phyloP scores from a whole-genome alignment of 1,139 yeast species.

The Scheffersomyces titani region DNA sequence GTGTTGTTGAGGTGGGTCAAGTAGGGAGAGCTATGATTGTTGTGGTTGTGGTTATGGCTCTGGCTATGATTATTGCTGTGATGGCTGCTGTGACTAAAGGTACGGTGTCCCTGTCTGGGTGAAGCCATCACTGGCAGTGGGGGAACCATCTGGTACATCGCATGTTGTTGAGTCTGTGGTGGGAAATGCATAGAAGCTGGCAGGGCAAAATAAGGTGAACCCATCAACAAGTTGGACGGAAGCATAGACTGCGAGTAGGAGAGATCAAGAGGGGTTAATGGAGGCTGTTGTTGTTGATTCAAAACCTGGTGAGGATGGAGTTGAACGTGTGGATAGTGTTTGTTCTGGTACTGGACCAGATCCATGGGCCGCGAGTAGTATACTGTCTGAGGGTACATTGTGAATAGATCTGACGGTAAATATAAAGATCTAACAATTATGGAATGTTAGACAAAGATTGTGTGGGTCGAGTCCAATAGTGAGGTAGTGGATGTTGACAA shows the following conservation, averaged over 20 bases:
- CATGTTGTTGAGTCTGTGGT: constrained; percentile 8
- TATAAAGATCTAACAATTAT: background rate
- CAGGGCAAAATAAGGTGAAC: constrained; percentile 62
- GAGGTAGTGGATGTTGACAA: too few species aligned
- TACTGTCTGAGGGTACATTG: background rate
- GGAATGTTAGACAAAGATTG: too few species aligned
- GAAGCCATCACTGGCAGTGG: constrained; percentile 3
- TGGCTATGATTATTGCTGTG: background rate
- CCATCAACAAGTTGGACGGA: constrained; percentile 66
- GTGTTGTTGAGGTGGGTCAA: constrained; percentile 19
- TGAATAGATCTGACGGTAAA: background rate
- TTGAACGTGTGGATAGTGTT: constrained; percentile 4
- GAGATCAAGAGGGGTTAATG: constrained; percentile 51
- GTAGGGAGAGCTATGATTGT: constrained; percentile 19
- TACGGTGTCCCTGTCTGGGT: constrained; percentile 19
- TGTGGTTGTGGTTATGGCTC: constrained; percentile 10
- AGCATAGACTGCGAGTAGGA: constrained; percentile 63
- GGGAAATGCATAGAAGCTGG: constrained; percentile 18
- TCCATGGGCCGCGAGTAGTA: background rate
- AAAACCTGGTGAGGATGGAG: background rate
- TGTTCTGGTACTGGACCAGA: background rate
- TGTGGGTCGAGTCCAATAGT: too few species aligned
- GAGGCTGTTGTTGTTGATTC: constrained; percentile 5
- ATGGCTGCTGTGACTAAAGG: background rate
- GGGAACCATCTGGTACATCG: constrained; percentile 2